Percentiles rank a stretch among this genome's conserved stretches.
Evolutionary conservation across 768 basidiomycete species (phyloP).

Genomic region (Aureoboletus auriporus): DNA sequence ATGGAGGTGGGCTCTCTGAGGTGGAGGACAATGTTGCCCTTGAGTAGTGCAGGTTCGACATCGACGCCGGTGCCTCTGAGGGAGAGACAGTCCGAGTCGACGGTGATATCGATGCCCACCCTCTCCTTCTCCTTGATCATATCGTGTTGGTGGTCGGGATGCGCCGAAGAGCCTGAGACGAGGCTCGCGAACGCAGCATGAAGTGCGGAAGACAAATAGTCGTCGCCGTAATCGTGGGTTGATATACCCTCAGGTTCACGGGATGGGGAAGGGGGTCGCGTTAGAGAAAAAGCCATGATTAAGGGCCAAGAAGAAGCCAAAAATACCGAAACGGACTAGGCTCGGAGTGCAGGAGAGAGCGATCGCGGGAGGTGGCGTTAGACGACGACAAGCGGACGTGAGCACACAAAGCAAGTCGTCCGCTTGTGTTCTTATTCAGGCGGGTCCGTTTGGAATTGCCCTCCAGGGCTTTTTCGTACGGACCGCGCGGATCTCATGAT

Average conservation of each 20-base stretch:
- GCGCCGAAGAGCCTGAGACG: constrained; percentile 16
- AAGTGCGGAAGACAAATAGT: constrained; percentile 34
- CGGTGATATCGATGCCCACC: constrained; percentile 68
- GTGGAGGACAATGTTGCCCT: constrained; percentile 76
- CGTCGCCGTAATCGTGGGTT: constrained; percentile 27
- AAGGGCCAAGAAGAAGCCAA: too few species aligned
- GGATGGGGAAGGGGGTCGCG: constrained; percentile 32
- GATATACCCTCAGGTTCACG: constrained; percentile 19
- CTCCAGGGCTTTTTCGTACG: too few species aligned
- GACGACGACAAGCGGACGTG: too few species aligned
- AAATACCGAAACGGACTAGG: too few species aligned
- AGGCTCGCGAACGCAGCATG: constrained; percentile 36
- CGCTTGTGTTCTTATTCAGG: too few species aligned
- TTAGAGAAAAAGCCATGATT: constrained; percentile 32
- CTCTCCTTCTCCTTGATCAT: constrained; percentile 45
- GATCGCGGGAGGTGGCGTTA: too few species aligned
- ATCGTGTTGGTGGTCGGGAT: constrained; percentile 30
- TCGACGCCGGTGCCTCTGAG: constrained; percentile 81
- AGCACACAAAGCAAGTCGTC: too few species aligned
- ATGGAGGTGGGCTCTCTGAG: constrained; percentile 80
- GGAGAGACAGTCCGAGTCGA: constrained; percentile 65
- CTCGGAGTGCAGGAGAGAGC: too few species aligned
- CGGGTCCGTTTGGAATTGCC: too few species aligned
- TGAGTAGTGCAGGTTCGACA: constrained; percentile 76
- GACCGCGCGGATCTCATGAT: too few species aligned